These are phyloP conservation scores for Chenopodium formosanum DNA, from an alignment of 148 eudicot species.

Conservation along the genomic window DNA sequence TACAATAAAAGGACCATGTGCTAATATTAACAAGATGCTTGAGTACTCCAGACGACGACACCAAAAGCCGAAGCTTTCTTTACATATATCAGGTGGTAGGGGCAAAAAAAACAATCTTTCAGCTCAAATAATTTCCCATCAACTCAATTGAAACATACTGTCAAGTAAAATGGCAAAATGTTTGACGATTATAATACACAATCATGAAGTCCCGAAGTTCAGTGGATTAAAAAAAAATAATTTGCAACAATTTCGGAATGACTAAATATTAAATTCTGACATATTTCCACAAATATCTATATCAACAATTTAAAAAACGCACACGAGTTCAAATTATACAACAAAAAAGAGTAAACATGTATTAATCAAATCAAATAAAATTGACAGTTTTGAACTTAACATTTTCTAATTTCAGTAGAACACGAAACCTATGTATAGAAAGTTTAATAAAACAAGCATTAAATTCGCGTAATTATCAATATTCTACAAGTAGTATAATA, in stretches of 20 bases:
- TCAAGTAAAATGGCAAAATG: too few relatives aligned
- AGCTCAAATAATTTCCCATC: not conserved
- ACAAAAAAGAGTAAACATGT: not conserved
- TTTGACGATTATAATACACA: too few relatives aligned
- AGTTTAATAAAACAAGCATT: not conserved
- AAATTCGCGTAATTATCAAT: not conserved
- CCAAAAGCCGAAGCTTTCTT: not conserved
- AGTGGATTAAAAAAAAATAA: not conserved
- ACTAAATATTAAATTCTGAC: not conserved
- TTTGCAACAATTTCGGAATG: constrained; percentile 10
- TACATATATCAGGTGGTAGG: not conserved
- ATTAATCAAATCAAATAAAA: not conserved
- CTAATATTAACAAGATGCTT: not conserved
- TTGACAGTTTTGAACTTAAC: too few relatives aligned
- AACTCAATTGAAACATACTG: too few relatives aligned
- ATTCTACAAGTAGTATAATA: not conserved
- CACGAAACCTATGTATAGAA: not conserved
- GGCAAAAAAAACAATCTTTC: not conserved
- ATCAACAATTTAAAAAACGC: not conserved
- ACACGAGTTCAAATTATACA: too few relatives aligned
- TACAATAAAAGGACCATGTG: not conserved
- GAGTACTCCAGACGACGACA: not conserved
- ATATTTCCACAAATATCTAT: not conserved
- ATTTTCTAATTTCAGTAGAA: not conserved
- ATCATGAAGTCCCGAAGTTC: too few relatives aligned